Evolutionary conservation across 345 rosid species (phyloP), one percentile per base, ranked within the genome.

Genomic region (Arabidopsis arenosa): DNA sequence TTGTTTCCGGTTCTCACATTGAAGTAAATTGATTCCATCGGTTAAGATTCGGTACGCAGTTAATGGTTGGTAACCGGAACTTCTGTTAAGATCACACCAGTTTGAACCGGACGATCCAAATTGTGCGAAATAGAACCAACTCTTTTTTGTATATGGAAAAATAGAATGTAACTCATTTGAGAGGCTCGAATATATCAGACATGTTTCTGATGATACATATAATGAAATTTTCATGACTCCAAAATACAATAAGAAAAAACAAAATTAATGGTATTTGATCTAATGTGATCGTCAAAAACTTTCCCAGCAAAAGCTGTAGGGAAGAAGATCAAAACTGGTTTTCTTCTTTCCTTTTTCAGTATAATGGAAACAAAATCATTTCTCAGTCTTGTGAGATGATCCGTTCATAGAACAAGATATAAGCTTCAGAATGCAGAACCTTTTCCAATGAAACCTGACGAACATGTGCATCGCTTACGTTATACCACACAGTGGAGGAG

Each of bases 381-480:
- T 28, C 28, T 71, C 63, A 71, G 36, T 51, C 56, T 51, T 59
- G 55, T 59, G 74, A 41, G 36, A 32, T 80, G 62, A 80, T 65
- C 75, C 72, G 80, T 77, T 92, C 92, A 7, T 95, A 95, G 83
- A 95, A 95, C 75, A 95, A 85, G 71, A 96, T 86, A 81, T 96
- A 95, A 6, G 99, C 99, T 80, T 95, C 97, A 0, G 88, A 69
- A 4, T 84, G 78, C 68, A 96, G 85, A 80, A 96, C 99, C 80
- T 87, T 88, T 23, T 93, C 96, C 69, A 89, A 18, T 0, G 90
- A 82, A 74, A 79, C 93, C 82, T 91, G 88, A 1, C 83, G 86
- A 37, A 93, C 93, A 44, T 79, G n/a, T n/a, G 81, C 81, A 78
- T 96, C 99, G 28, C 92, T 93, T 53, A 73, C 75, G 36, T 84